These are phyloP conservation scores for Dryas octopetala DNA, from an alignment of 306 rosid species.

Conservation along the genomic window DNA sequence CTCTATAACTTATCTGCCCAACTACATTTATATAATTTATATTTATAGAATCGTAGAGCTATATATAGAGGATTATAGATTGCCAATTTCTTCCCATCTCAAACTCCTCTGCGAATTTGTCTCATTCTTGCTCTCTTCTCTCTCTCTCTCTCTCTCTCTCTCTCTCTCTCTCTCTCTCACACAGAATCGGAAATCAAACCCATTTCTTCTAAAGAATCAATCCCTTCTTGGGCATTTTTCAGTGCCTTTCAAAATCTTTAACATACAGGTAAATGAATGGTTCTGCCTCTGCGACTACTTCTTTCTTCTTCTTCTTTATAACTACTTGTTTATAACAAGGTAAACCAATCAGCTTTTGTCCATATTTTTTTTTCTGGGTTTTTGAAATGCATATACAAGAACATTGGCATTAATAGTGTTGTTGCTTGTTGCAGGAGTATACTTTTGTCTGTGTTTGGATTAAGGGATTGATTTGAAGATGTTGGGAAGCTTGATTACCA, in stretches of 20 bases:
- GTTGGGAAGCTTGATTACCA: conserved; percentile 78
- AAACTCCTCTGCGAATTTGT: conserved; percentile 43
- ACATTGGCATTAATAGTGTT: background rate
- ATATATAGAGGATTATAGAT: background rate
- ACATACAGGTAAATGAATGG: background rate
- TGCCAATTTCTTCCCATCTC: conserved; percentile 36
- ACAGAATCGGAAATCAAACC: conserved; percentile 33
- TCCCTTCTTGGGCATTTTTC: conserved; percentile 5
- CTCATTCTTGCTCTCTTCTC: conserved; percentile 26
- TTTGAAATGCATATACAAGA: background rate
- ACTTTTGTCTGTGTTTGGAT: conserved; percentile 10
- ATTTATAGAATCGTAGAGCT: background rate
- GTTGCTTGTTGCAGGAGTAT: conserved; percentile 29
- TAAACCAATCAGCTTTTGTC: background rate
- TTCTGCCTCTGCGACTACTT: background rate
- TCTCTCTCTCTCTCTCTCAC: conserved; percentile 2
- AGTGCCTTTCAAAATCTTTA: too few relatives aligned
- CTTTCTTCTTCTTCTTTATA: background rate
- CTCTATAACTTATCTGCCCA: background rate
- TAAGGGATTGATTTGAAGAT: conserved; percentile 33
- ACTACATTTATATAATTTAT: conserved; percentile 6
- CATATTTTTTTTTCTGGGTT: background rate
- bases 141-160: conserved; percentile 1
- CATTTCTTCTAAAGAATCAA: conserved; percentile 40
- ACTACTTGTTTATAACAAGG: background rate